Evolutionary conservation across 768 basidiomycete genomes (phyloP), one percentile per base, ranked within the genome.

Genomic region (Dentipellis sp.): DNA sequence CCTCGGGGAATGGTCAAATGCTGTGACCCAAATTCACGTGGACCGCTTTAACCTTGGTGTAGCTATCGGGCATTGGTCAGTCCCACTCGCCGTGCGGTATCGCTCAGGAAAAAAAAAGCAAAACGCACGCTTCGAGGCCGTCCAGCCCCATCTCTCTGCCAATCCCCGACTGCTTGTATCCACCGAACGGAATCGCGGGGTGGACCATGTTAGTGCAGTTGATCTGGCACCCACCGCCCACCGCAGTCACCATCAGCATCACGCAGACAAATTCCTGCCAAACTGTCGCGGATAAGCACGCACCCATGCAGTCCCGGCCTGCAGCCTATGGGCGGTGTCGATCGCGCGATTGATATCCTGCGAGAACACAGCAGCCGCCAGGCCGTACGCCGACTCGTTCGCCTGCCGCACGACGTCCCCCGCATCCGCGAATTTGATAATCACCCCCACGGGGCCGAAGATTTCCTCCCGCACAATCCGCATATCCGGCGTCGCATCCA

Each of bases 311-410:
- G 89, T 92, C 36, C 93, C 93, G 8, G 91, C 87, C 65, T 88
- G 78, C 57, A 97, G 74, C 56, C 70, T 76, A 67, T 90, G 83
- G 10, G 89, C 88, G 2, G 83, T 82, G 57, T 73, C 72, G 55
- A 94, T 72, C 0, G 91, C 91, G 22, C 85, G 78, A 62, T 78
- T 81, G 72, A 94, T 70, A 69, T 94, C 77, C 64, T 82, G 75
- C 37, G 87, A 84, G 77, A 93, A 95, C 53, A 97, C 83, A 8
- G 87, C 86, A 3, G 88, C 83, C 21, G 91, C 91, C 42, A 95
- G 80, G 58, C 94, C 94, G 68, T 93, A 94, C 55, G 73, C 65
- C 0, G 88, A 86, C 65, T 95, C 86, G 70, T 98, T 98, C 21
- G 91, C 94, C 65, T 81, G 78, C 52, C 68, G 70, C 62, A 89